These are phyloP conservation scores for Pezicula carpinea DNA, from an alignment of 2,329 filamentous ascomycete genomes.

Conservation along the genomic window DNA sequence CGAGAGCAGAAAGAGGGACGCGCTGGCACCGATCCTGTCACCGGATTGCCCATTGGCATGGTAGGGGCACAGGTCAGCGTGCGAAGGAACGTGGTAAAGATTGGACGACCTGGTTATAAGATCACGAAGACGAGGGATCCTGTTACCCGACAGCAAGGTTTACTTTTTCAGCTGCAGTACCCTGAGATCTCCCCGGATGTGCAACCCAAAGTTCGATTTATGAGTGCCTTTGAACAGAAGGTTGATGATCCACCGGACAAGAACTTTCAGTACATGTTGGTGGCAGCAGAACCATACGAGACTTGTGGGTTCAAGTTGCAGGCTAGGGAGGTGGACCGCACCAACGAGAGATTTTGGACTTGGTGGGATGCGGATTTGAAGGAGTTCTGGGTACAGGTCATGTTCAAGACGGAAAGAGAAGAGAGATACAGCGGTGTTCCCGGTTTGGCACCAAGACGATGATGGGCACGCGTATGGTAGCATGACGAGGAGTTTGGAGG, in stretches of 20 bases:
- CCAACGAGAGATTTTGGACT: conserved; percentile 82
- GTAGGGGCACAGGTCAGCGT: conserved; percentile 58
- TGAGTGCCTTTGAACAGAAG: conserved; percentile 96
- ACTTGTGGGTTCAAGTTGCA: conserved; percentile 96
- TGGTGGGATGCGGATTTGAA: conserved; percentile 96
- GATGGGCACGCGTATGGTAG: not conserved
- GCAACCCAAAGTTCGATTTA: conserved; percentile 83
- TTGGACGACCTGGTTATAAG: conserved; percentile 93
- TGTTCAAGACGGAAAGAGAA: conserved; percentile 98
- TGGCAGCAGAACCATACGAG: conserved; percentile 97
- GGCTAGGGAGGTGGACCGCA: conserved; percentile 84
- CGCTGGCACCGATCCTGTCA: conserved; percentile 58
- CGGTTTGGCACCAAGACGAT: conserved; percentile 40
- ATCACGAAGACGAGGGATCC: conserved; percentile 95
- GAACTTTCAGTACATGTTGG: conserved; percentile 88
- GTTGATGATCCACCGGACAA: conserved; percentile 89
- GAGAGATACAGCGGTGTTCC: conserved; percentile 73
- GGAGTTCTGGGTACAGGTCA: conserved; percentile 96
- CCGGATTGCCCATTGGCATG: conserved; percentile 69
- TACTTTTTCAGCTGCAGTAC: conserved; percentile 96
- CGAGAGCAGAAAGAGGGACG: conserved; percentile 89
- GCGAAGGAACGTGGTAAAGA: conserved; percentile 86
- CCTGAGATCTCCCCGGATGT: conserved; percentile 78
- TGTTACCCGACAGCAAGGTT: conserved; percentile 78
- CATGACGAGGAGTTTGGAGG: conserved; percentile 11